These are phyloP conservation scores for Leucocoprinus birnbaumii DNA, from an alignment of 768 basidiomycete genomes.

Conservation along the genomic window DNA sequence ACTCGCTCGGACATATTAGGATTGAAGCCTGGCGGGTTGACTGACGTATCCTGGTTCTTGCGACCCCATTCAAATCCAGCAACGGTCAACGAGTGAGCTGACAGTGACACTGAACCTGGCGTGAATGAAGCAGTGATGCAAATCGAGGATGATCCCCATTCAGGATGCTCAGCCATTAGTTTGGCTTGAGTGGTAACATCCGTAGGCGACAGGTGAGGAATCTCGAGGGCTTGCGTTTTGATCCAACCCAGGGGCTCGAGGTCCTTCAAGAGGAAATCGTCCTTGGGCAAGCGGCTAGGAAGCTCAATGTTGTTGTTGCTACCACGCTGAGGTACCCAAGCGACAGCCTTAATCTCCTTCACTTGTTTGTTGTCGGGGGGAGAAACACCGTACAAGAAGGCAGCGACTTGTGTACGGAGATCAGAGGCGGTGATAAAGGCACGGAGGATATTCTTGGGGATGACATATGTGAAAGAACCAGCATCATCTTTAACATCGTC, in stretches of 20 bases:
- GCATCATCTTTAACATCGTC: constrained; percentile 99
- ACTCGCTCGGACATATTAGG: constrained; percentile 99
- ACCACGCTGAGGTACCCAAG: constrained; percentile 97
- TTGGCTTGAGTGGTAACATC: constrained; percentile 95
- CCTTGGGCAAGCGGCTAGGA: constrained; percentile 85
- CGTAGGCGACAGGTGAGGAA: constrained; percentile 87
- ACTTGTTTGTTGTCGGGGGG: constrained; percentile 97
- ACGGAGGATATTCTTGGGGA: constrained; percentile 95
- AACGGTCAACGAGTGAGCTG: constrained; percentile 86
- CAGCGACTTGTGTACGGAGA: constrained; percentile 94
- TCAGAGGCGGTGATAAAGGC: constrained; percentile 93
- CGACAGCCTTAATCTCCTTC: constrained; percentile 97
- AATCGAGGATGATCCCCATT: constrained; percentile 92
- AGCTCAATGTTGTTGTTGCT: constrained; percentile 94
- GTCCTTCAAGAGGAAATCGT: constrained; percentile 93
- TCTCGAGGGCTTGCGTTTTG: constrained; percentile 93
- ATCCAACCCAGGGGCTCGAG: constrained; percentile 95
- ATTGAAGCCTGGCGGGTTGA: constrained; percentile 91
- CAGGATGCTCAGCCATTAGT: constrained; percentile 94
- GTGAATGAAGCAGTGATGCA: constrained; percentile 96
- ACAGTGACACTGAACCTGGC: constrained; percentile 94
- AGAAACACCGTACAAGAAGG: constrained; percentile 88
- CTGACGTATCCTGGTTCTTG: constrained; percentile 85
- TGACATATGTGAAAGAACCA: constrained; percentile 88
- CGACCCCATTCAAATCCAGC: constrained; percentile 98